phyloP scores from a whole-genome alignment of 148 eudicot genomes.

The Camellia granthamiana region DNA sequence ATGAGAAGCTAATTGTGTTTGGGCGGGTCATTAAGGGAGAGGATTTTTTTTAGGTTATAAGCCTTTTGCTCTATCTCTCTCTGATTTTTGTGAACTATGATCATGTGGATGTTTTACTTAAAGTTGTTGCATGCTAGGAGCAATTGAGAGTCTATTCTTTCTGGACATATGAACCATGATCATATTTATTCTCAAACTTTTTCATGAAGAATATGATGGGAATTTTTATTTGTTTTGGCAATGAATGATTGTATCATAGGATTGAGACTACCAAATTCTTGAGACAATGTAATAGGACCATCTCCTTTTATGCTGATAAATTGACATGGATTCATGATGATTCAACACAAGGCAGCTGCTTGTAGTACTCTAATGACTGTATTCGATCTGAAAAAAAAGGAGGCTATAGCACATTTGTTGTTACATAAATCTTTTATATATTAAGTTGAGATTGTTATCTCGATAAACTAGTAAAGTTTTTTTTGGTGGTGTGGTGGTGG shows the following conservation, averaged over 20 bases:
- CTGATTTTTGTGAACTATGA: not conserved
- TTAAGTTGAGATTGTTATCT: not conserved
- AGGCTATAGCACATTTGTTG: not conserved
- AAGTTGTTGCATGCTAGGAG: not conserved
- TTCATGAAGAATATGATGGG: not conserved
- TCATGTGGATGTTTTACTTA: not conserved
- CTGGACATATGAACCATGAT: not conserved
- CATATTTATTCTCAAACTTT: too few species aligned
- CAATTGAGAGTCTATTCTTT: not conserved
- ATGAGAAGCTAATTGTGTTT: slow-evolving; percentile 76
- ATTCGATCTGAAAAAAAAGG: not conserved
- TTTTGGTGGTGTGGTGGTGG: not conserved
- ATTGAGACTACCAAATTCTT: not conserved
- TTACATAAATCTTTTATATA: not conserved
- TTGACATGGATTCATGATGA: not conserved
- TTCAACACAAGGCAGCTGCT: not conserved
- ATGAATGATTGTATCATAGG: not conserved
- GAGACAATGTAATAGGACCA: slow-evolving; percentile 1
- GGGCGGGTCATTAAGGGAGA: slow-evolving; percentile 88
- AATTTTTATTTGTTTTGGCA: not conserved
- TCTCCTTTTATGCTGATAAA: not conserved
- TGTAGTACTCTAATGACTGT: not conserved
- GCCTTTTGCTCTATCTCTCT: not conserved
- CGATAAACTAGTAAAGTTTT: not conserved
- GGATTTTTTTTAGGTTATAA: slow-evolving; percentile 86